phyloP scores from a whole-genome alignment of 2,329 filamentous ascomycete genomes.

The Cladosporium sp. region DNA sequence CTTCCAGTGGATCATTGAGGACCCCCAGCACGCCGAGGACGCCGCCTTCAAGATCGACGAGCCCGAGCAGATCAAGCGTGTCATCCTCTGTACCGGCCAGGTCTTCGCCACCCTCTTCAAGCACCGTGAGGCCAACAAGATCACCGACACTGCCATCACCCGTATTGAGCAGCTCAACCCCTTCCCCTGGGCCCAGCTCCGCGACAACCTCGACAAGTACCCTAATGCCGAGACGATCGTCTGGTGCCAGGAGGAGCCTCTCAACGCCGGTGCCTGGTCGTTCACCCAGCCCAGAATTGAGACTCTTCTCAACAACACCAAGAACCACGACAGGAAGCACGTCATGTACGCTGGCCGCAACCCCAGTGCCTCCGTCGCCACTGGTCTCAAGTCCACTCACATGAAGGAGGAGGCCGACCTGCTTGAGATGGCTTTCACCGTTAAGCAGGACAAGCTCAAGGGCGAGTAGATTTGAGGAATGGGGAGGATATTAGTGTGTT shows the following conservation, averaged over 20 bases:
- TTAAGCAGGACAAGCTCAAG: slow-evolving; percentile 64
- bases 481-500: background rate
- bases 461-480: slow-evolving; percentile 48
- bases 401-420: slow-evolving; percentile 89
- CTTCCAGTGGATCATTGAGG: slow-evolving; percentile 95
- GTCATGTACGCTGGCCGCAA: slow-evolving; percentile 95
- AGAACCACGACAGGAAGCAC: slow-evolving; percentile 89
- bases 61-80: slow-evolving; percentile 84
- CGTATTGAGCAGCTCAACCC: slow-evolving; percentile 97
- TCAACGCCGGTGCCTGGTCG: slow-evolving; percentile 95
- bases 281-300: slow-evolving; percentile 97
- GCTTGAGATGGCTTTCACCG: slow-evolving; percentile 59
- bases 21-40: slow-evolving; percentile 74
- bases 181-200: slow-evolving; percentile 96
- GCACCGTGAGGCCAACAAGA: slow-evolving; percentile 78
- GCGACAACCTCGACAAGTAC: slow-evolving; percentile 94
- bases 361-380: slow-evolving; percentile 89
- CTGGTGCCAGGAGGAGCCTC: slow-evolving; percentile 94
- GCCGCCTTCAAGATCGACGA: slow-evolving; percentile 59
- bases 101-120: slow-evolving; percentile 88
- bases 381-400: slow-evolving; percentile 83
- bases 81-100: slow-evolving; percentile 91
- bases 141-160: slow-evolving; percentile 89
- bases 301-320: slow-evolving; percentile 87
- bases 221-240: slow-evolving; percentile 97